Base-by-base conservation (phyloP, 176 grass and related monocot species). In the Secale cereale region DNA sequence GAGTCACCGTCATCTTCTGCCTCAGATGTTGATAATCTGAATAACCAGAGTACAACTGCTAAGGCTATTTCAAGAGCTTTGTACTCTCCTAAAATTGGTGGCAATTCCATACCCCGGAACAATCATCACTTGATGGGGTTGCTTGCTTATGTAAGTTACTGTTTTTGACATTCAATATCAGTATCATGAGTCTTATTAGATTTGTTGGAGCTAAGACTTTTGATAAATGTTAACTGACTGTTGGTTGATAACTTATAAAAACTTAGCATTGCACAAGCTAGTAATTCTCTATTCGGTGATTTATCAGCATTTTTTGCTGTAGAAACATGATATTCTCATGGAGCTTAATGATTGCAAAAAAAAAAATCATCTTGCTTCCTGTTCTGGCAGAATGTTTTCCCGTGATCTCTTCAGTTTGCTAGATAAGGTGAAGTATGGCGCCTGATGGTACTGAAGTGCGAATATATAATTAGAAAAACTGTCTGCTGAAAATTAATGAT, bases 121-220 rank as follows among this genome's bases (percentile, higher is more conserved):
- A 92, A 92, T 92, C 91, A 92, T 83, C 91, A 94, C 79, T 90
- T 98, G 88, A 60, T 84, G 70, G 87, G 91, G 77, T 87, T 98
- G 84, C 89, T 98, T 80, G 63, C 81, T 63, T 98, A 92, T 92
- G 96, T 95, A 94, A 89, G 93, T 82, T 89, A 43, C 31, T 85
- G 59, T 61, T 62, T 74, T 37, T 35, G 27, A 37, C 79, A 82
- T 59, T 39, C 11, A 28, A 40, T 76, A 81, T 76, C 52, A 26
- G 63, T 65, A 23, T 52, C 12, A 12, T n/a, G 52, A 66, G 22
- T 65, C 35, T 5, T 25, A 23, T 69, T 56, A 36, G 10, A 43
- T 81, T 2, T 48, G 40, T 45, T 71, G 76, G 29, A 57, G 45
- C 65, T 37, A 70, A 59, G 69, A 8, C 46, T 28, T 33, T 72